A percentile compares a stretch with the other conserved stretches of the same genome.
Evolutionary conservation across 2,329 filamentous ascomycete genomes (phyloP).

Genomic region (Gaeumannomyces sp.): DNA sequence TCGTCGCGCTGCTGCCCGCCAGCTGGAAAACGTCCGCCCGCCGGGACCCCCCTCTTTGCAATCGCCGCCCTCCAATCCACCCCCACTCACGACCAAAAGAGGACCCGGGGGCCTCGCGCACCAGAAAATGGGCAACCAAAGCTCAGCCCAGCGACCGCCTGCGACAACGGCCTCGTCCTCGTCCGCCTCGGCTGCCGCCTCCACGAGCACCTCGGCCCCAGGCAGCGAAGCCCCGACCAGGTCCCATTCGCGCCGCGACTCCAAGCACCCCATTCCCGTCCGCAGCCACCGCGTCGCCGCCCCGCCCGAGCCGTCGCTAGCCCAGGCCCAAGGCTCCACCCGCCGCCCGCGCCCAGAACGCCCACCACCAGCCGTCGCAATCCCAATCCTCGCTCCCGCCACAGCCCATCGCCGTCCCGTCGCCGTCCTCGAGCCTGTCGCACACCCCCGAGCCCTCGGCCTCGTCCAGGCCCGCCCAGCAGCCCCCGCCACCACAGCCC

Average conservation of each 20-base stretch:
- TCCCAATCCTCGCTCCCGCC: background rate
- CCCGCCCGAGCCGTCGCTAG: constrained; percentile 55
- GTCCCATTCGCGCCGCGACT: constrained; percentile 31
- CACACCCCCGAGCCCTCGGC: constrained; percentile 18
- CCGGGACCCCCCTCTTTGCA: constrained; percentile 1
- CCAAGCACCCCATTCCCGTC: constrained; percentile 48
- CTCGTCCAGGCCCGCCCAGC: constrained; percentile 10
- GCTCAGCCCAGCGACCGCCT: constrained; percentile 32
- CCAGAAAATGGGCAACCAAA: constrained; percentile 38
- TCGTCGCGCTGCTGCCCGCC: constrained; percentile 3
- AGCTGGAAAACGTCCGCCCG: constrained; percentile 1
- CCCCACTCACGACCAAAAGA: constrained; percentile 4
- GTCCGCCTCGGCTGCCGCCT: constrained; percentile 18
- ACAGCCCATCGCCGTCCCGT: constrained; percentile 19
- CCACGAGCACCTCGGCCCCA: constrained; percentile 22
- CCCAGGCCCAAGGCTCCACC: constrained; percentile 53
- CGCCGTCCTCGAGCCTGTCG: constrained; percentile 16
- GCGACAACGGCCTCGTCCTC: constrained; percentile 24
- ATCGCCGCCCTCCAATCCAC: background rate
- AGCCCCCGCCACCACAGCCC: constrained; percentile 10
- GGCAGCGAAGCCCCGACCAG: constrained; percentile 18
- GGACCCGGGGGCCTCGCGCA: constrained; percentile 7
- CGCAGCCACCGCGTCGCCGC: constrained; percentile 51
- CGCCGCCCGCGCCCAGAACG: constrained; percentile 21
- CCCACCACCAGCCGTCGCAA: background rate